Conservation (phyloP, 2,329 filamentous ascomycete species). For the Uncinocarpus reesii region DNA sequence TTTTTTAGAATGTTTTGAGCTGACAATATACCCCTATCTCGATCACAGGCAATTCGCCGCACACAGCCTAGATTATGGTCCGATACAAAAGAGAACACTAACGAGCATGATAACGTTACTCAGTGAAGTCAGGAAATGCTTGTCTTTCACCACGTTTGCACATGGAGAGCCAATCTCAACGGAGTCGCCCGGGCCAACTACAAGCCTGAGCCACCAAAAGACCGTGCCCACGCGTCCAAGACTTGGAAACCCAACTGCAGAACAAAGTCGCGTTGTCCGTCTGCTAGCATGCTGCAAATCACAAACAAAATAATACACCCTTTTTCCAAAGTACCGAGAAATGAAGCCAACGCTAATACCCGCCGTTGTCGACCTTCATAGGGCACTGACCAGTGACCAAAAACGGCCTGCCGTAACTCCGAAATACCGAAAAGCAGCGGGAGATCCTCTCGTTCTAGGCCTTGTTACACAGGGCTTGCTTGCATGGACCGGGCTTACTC, state of each 20-base stretch:
- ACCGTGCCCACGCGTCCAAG: too few relatives aligned
- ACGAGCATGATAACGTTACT: not conserved
- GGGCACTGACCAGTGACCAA: too few relatives aligned
- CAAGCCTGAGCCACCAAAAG: not conserved
- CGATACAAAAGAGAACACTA: not conserved
- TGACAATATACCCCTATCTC: not conserved
- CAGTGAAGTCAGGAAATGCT: not conserved
- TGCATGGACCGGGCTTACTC: too few relatives aligned
- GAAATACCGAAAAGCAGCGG: not conserved
- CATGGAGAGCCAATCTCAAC: not conserved
- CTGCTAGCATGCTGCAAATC: too few relatives aligned
- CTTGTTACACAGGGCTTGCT: not conserved
- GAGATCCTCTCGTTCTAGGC: not conserved
- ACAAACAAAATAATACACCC: too few relatives aligned
- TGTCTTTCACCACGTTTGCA: not conserved
- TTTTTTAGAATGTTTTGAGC: not conserved
- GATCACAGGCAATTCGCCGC: not conserved
- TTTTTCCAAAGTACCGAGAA: too few relatives aligned
- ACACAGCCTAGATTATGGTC: not conserved
- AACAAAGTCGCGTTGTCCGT: too few relatives aligned
- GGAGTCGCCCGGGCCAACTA: not conserved
- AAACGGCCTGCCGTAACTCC: not conserved
- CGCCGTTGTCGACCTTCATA: too few relatives aligned
- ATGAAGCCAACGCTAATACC: too few relatives aligned
- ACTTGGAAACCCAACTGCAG: too few relatives aligned